A percentile compares a stretch with the other conserved stretches of the same genome.
Evolutionary conservation across 805 yeast species (phyloP).

Genomic region (Wickerhamiella brachini): DNA sequence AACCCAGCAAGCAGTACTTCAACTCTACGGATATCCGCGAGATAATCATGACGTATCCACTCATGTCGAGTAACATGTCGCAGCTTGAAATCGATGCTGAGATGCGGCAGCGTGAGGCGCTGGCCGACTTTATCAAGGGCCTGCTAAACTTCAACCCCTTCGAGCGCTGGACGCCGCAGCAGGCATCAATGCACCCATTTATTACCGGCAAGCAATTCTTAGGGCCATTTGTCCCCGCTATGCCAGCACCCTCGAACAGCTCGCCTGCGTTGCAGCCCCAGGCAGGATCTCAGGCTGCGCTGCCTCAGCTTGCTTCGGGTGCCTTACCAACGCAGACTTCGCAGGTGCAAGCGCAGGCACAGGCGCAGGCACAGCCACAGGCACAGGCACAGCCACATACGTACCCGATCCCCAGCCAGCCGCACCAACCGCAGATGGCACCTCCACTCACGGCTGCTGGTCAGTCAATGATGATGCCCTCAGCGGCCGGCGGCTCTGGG

Average conservation of each 20-base stretch:
- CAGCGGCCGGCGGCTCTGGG: neutral
- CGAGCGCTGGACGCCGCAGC: slow-evolving; percentile 95
- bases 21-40: slow-evolving; percentile 51
- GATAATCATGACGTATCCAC: slow-evolving; percentile 60
- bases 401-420: slow-evolving; percentile 3
- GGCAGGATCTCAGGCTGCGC: too few relatives aligned
- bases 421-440: slow-evolving; percentile 6
- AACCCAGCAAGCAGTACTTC: slow-evolving; percentile 77
- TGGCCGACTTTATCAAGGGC: slow-evolving; percentile 67
- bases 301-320: too few relatives aligned
- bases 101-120: slow-evolving; percentile 51
- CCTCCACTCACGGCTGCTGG: neutral
- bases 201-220: slow-evolving; percentile 46
- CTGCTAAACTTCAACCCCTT: slow-evolving; percentile 75
- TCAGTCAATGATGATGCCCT: neutral
- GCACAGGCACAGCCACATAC: neutral
- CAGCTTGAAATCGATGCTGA: slow-evolving; percentile 47
- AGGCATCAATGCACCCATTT: slow-evolving; percentile 85
- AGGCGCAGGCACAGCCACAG: neutral
- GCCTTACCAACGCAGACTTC: too few relatives aligned
- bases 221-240: slow-evolving; percentile 26
- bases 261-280: too few relatives aligned
- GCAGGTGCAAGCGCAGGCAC: neutral
- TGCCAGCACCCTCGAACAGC: neutral
- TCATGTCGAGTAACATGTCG: slow-evolving; percentile 24